Percentiles rank a stretch among this genome's conserved stretches.
phyloP scores from a whole-genome alignment of 148 eudicot species.

The Hydrangea macrophylla region DNA sequence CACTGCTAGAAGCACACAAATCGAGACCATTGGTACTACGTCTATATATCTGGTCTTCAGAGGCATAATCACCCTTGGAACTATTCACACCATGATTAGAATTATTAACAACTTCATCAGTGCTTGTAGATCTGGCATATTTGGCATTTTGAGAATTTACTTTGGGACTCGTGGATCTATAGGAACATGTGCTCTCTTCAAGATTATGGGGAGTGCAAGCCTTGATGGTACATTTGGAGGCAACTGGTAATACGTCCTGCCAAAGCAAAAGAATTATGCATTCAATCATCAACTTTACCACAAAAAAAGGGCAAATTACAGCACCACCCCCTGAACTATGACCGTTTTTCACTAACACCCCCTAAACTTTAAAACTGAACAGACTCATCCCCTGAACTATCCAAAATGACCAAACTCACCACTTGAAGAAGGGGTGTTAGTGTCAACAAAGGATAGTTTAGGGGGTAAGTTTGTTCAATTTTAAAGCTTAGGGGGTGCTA shows the following conservation, averaged over 20 bases:
- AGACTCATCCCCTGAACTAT: too few species aligned
- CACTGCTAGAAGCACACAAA: slow-evolving; percentile 19
- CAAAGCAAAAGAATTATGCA: slow-evolving; percentile 11
- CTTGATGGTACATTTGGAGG: slow-evolving; percentile 34
- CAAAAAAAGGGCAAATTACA: too few species aligned
- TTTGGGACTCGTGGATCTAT: slow-evolving; percentile 44
- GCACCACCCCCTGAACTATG: too few species aligned
- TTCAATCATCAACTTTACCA: slow-evolving; percentile 4
- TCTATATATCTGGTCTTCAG: slow-evolving; percentile 22
- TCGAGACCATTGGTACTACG: slow-evolving; percentile 10
- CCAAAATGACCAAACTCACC: too few species aligned
- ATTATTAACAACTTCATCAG: slow-evolving; percentile 27
- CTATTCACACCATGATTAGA: slow-evolving; percentile 10
- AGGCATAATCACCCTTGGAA: slow-evolving; percentile 11
- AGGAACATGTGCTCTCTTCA: slow-evolving; percentile 62
- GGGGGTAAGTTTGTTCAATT: too few species aligned
- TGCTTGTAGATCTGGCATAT: slow-evolving; percentile 29
- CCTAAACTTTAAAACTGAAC: too few species aligned
- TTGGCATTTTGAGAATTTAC: slow-evolving; percentile 28
- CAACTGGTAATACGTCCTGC: slow-evolving; percentile 50
- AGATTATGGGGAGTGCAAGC: slow-evolving; percentile 41
- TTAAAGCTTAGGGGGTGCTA: too few species aligned
- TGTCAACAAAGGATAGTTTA: too few species aligned
- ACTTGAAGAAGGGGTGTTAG: too few species aligned
- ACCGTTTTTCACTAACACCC: too few species aligned